phyloP scores from a whole-genome alignment of 495 filamentous ascomycete species.

The Pyrenula aspistea region DNA sequence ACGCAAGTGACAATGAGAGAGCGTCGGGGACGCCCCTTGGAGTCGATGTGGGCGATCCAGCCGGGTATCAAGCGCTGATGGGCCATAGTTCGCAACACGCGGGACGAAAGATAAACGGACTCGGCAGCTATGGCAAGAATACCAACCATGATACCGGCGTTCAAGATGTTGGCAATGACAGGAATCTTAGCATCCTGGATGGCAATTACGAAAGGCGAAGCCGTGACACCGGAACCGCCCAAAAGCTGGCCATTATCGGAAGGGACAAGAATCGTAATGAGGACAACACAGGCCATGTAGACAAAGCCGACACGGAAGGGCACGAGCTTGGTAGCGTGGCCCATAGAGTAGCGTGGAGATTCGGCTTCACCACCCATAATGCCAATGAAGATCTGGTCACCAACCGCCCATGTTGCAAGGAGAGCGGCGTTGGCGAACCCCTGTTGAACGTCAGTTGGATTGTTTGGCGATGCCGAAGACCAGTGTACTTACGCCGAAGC shows the following conservation, averaged over 20 bases:
- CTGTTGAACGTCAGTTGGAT: too few species aligned
- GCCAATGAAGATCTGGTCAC: conserved; percentile 10
- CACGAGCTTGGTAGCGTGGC: conserved; percentile 16
- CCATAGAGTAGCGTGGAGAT: conserved; percentile 15
- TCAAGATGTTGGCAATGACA: conserved; percentile 16
- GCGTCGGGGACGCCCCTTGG: too few species aligned
- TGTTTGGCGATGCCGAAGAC: too few species aligned
- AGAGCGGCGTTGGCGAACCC: conserved; percentile 12
- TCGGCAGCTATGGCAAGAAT: conserved; percentile 18
- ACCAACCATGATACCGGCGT: conserved; percentile 18
- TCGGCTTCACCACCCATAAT: conserved; percentile 14
- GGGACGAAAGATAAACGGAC: conserved; percentile 16
- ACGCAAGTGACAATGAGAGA: too few species aligned
- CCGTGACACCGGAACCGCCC: conserved; percentile 17
- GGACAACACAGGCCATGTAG: conserved; percentile 15
- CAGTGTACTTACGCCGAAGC: too few species aligned
- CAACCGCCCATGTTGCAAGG: conserved; percentile 12
- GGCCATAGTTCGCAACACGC: conserved; percentile 18
- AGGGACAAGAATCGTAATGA: conserved; percentile 18
- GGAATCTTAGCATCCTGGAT: conserved; percentile 15
- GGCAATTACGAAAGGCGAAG: conserved; percentile 24
- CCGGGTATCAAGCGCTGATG: conserved; percentile 12
- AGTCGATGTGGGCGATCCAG: conserved; percentile 14
- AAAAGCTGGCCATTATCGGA: conserved; percentile 13
- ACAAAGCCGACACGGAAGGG: conserved; percentile 18